These are phyloP conservation scores for Camellia lanceoleosa DNA, from an alignment of 148 eudicot genomes.

Conservation along the genomic window DNA sequence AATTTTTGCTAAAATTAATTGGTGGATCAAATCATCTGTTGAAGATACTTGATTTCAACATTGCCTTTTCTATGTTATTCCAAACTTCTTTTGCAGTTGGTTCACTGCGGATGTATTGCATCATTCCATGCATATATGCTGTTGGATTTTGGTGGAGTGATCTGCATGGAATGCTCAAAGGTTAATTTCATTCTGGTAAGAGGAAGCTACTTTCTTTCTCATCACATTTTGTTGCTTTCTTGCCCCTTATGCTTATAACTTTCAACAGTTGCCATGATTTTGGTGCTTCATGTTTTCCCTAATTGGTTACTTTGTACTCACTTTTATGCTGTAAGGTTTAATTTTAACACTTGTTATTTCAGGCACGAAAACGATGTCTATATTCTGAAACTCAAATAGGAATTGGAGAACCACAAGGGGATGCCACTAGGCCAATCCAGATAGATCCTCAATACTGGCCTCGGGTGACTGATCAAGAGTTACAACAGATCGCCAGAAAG, in stretches of 20 bases:
- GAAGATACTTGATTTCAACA: neutral
- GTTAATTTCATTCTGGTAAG: conserved; percentile 30
- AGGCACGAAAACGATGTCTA: conserved; percentile 38
- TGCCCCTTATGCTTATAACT: neutral
- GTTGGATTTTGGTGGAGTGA: conserved; percentile 46
- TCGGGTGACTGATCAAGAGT: conserved; percentile 26
- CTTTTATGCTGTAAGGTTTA: neutral
- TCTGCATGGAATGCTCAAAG: conserved; percentile 43
- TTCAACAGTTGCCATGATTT: neutral
- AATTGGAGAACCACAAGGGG: conserved; percentile 11
- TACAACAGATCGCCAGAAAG: conserved; percentile 21
- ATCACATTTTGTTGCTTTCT: neutral
- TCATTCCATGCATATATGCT: conserved; percentile 39
- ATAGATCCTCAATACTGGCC: conserved; percentile 30
- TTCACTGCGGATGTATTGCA: conserved; percentile 53
- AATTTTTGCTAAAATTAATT: neutral
- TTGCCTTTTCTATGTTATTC: neutral
- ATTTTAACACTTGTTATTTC: conserved; percentile 11
- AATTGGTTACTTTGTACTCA: neutral
- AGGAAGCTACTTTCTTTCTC: neutral
- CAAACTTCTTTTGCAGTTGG: conserved; percentile 24
- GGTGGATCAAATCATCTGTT: neutral
- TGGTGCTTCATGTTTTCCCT: neutral
- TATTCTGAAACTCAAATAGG: conserved; percentile 27
- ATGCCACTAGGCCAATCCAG: conserved; percentile 14